phyloP scores from a whole-genome alignment of 345 rosid species.

The Streptanthus diversifolius region DNA sequence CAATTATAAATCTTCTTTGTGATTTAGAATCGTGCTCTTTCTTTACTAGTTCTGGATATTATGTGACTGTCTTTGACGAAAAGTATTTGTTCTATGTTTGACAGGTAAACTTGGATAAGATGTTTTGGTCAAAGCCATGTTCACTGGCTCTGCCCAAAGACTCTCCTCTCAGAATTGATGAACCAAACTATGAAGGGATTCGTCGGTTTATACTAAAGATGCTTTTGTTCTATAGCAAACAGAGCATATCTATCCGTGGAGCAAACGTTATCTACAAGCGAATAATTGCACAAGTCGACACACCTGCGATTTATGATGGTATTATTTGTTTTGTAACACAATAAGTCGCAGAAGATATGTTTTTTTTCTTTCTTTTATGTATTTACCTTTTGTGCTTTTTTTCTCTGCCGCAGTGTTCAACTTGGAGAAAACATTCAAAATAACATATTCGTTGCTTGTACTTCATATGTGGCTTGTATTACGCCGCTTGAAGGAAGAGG shows the following conservation, averaged over 20 bases:
- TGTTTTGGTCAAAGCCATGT: constrained; percentile 83
- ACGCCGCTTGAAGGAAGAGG: constrained; percentile 82
- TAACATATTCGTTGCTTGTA: constrained; percentile 78
- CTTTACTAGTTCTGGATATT: neutral
- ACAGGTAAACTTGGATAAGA: constrained; percentile 70
- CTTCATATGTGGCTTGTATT: constrained; percentile 92
- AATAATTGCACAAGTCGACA: constrained; percentile 65
- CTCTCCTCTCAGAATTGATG: constrained; percentile 70
- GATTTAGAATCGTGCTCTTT: constrained; percentile 2
- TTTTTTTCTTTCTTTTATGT: neutral
- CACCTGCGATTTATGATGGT: constrained; percentile 83
- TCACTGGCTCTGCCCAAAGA: constrained; percentile 74
- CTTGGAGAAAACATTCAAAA: constrained; percentile 89
- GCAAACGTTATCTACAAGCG: constrained; percentile 76
- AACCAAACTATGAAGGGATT: constrained; percentile 67
- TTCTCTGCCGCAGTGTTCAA: constrained; percentile 63
- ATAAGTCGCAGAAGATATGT: neutral
- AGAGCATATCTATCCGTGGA: constrained; percentile 79
- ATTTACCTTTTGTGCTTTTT: constrained; percentile 4
- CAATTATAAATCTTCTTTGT: neutral
- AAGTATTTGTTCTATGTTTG: neutral
- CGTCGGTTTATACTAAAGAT: constrained; percentile 54
- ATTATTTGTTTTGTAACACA: constrained; percentile 8
- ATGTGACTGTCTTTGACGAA: neutral
- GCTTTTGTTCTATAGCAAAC: constrained; percentile 80